phyloP scores from a whole-genome alignment of 2,329 filamentous ascomycete species.

The Endothia cerciana region DNA sequence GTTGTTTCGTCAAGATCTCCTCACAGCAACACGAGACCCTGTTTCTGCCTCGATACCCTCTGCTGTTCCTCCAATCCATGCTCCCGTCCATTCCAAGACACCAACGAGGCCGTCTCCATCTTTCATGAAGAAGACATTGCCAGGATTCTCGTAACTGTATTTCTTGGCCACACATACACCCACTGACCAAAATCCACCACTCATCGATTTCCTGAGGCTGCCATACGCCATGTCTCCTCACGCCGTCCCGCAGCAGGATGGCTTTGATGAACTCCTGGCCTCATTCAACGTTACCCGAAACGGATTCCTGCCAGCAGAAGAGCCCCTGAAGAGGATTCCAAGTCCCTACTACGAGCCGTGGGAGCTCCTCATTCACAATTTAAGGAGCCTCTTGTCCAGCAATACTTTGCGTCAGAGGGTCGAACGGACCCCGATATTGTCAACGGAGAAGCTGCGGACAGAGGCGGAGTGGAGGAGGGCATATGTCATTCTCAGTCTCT shows the following conservation, averaged over 20 bases:
- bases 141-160: neutral
- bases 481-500: slow-evolving; percentile 77
- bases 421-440: slow-evolving; percentile 69
- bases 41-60: too few relatives aligned
- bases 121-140: neutral
- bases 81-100: too few relatives aligned
- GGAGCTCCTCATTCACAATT: slow-evolving; percentile 71
- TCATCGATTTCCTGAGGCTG: neutral
- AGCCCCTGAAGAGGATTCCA: slow-evolving; percentile 67
- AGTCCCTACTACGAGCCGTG: slow-evolving; percentile 78
- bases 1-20: too few relatives aligned
- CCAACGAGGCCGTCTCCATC: too few relatives aligned
- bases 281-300: slow-evolving; percentile 53
- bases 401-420: slow-evolving; percentile 67
- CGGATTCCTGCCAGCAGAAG: slow-evolving; percentile 76
- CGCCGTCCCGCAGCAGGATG: slow-evolving; percentile 38
- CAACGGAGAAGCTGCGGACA: slow-evolving; percentile 62
- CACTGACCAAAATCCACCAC: neutral
- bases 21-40: too few relatives aligned
- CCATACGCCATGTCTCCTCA: slow-evolving; percentile 47
- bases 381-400: slow-evolving; percentile 69
- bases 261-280: slow-evolving; percentile 34
- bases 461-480: slow-evolving; percentile 81
- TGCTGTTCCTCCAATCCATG: neutral
- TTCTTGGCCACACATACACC: too few relatives aligned